Evolutionary conservation across 495 filamentous ascomycete genomes (phyloP).

Genomic region (Coniosporium apollinis): DNA sequence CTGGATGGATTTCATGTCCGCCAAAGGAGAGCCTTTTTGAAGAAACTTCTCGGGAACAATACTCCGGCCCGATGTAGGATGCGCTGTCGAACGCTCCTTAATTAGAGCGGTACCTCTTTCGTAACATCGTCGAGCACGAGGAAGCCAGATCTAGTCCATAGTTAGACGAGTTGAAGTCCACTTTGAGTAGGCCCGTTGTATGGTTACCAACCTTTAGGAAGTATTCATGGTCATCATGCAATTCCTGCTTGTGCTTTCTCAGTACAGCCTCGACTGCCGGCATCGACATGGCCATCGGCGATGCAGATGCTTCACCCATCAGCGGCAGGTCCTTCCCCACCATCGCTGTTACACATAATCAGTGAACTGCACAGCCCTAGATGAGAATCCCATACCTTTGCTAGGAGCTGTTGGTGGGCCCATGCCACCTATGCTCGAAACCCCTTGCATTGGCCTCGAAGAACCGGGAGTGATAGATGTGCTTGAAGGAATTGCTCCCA

Average conservation of each 20-base stretch:
- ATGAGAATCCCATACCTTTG: no score
- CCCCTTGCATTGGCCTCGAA: no score
- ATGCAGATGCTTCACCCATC: neutral
- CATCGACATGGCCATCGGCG: neutral
- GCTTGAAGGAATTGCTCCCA: no score
- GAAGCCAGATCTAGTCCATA: constrained; percentile 4
- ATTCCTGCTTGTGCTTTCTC: constrained; percentile 10
- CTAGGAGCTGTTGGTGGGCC: no score
- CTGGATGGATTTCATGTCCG: constrained; percentile 5
- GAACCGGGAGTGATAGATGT: no score
- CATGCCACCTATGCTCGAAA: no score
- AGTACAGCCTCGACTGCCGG: constrained; percentile 6
- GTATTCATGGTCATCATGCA: constrained; percentile 12
- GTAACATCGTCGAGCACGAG: constrained; percentile 4
- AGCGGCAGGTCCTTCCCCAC: no score
- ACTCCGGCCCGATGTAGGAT: no score
- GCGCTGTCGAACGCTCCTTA: neutral
- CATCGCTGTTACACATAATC: no score
- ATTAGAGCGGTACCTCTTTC: neutral
- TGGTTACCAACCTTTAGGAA: neutral
- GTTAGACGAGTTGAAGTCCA: neutral
- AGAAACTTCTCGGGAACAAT: no score
- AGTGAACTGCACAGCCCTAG: no score
- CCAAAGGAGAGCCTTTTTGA: constrained; percentile 5
- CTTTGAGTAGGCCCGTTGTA: neutral